Conservation (phyloP, 129 eudicot genomes). For the Artemisia tridentata region DNA sequence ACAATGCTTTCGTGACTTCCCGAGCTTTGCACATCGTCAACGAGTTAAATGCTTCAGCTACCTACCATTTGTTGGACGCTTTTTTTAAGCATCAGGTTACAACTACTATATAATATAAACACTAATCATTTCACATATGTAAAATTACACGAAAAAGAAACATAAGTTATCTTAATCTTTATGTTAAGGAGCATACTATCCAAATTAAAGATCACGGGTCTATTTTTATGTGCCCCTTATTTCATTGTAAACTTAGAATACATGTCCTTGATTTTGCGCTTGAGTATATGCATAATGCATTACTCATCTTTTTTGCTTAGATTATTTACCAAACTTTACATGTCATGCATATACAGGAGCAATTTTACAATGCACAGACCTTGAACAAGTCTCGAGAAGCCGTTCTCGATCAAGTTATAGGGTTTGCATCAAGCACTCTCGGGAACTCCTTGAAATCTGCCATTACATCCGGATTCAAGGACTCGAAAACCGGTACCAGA, state of each 20-base stretch:
- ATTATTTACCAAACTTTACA: background rate
- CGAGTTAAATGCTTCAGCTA: slow-evolving; percentile 58
- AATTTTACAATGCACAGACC: slow-evolving; percentile 57
- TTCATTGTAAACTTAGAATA: background rate
- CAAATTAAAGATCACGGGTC: too few relatives aligned
- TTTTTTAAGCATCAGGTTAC: slow-evolving; percentile 79
- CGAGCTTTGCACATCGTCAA: slow-evolving; percentile 80
- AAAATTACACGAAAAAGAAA: background rate
- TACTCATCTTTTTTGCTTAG: background rate
- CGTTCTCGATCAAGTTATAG: slow-evolving; percentile 37
- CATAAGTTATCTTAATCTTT: background rate
- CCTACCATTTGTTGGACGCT: slow-evolving; percentile 58
- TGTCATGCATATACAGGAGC: slow-evolving; percentile 42
- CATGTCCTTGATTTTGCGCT: background rate
- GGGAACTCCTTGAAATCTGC: slow-evolving; percentile 48
- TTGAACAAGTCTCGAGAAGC: slow-evolving; percentile 50
- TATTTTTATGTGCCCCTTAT: background rate
- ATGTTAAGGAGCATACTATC: too few relatives aligned
- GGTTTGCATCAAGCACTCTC: slow-evolving; percentile 39
- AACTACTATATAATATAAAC: background rate
- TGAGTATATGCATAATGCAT: background rate
- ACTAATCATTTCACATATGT: background rate
- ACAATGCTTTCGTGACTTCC: slow-evolving; percentile 73
- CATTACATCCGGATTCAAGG: slow-evolving; percentile 54
- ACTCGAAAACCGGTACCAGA: slow-evolving; percentile 51